Base-by-base conservation (phyloP, 1,139 yeast genomes). In the Taphrina deformans region DNA sequence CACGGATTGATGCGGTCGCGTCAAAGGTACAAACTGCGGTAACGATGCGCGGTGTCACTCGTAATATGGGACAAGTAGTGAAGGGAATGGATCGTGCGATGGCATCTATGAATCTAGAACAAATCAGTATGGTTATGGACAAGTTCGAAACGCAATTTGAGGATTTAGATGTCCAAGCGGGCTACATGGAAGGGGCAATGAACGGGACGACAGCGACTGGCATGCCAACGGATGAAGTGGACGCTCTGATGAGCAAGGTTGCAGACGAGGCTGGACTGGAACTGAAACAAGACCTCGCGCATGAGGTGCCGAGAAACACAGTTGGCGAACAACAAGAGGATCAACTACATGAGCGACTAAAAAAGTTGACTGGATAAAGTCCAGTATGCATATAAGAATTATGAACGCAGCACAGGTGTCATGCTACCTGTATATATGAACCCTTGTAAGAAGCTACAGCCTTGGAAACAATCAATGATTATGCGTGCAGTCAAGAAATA, bases 181-280 rank as follows among this genome's bases (percentile, higher is more conserved):
- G 91, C 70, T 95, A 93, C 74, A 93, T 93, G 75, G 98, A 95
- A 74, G 83, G 65, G 40, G 62, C 68, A 4, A 67, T 67, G 67
- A 64, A 59, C 16, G 52, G 62, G 12, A 91, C 96, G 55, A 90
- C 89, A 72, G 97, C 97, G 0, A 82, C 89, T 68, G 83, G 88
- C 29, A 89, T 96, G 3, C 99, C 98, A 10, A 97, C 91, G 74
- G 99, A 93, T 67, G 96, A 92, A 71, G 99, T 95, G 33, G 98
- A 93, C 75, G 83, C 88, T 68, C 80, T 95, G 73, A 84, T 95
- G 89, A 91, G 82, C 73, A 92, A 89, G 76, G 93, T 95, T 38
- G 99, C 99, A 0, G 99, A 95, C 74, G 99, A 93, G 75, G 97
- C 97, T 0, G 99, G 99, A 1, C 80, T 95, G 58, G 99, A 95